These are phyloP conservation scores for Trametes sp. DNA, from an alignment of 1,284 basidiomycete genomes.

Conservation along the genomic window DNA sequence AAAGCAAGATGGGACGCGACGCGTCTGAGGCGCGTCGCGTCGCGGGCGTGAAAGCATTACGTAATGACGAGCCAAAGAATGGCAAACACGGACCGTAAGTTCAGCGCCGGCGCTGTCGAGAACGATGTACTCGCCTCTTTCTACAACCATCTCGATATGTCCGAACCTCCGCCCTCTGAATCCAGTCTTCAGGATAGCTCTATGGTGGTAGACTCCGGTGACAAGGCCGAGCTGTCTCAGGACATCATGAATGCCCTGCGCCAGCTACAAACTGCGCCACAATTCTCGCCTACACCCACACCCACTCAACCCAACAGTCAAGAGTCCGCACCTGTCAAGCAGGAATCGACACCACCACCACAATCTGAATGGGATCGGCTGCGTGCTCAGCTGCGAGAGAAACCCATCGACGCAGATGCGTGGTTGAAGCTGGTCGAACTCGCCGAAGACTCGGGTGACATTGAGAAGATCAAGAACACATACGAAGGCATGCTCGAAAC, in stretches of 20 bases:
- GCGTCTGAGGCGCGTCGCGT: not conserved
- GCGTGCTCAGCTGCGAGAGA: constrained; percentile 55
- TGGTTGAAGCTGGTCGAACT: constrained; percentile 75
- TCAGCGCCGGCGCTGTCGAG: not conserved
- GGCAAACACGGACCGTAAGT: constrained; percentile 15
- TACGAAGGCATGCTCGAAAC: constrained; percentile 80
- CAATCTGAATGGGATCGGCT: constrained; percentile 58
- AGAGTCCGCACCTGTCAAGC: constrained; percentile 21
- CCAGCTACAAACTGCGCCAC: constrained; percentile 38
- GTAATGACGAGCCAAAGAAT: constrained; percentile 5
- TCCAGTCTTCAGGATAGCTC: constrained; percentile 1
- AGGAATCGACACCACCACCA: constrained; percentile 33
- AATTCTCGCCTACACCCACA: constrained; percentile 18
- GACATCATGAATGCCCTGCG: constrained; percentile 51
- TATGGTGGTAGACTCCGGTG: constrained; percentile 26
- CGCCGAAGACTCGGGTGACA: constrained; percentile 72
- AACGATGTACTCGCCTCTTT: constrained; percentile 1
- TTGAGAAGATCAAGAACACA: constrained; percentile 70
- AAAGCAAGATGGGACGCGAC: not conserved
- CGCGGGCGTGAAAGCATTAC: not conserved
- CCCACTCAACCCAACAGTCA: constrained; percentile 40
- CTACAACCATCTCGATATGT: constrained; percentile 30
- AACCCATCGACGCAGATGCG: constrained; percentile 67
- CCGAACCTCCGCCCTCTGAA: constrained; percentile 30
- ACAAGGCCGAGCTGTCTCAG: constrained; percentile 48